Percentiles rank a stretch among this genome's conserved stretches.
Conservation (phyloP, 2,329 filamentous ascomycete genomes). For the Fusarium globosum region DNA sequence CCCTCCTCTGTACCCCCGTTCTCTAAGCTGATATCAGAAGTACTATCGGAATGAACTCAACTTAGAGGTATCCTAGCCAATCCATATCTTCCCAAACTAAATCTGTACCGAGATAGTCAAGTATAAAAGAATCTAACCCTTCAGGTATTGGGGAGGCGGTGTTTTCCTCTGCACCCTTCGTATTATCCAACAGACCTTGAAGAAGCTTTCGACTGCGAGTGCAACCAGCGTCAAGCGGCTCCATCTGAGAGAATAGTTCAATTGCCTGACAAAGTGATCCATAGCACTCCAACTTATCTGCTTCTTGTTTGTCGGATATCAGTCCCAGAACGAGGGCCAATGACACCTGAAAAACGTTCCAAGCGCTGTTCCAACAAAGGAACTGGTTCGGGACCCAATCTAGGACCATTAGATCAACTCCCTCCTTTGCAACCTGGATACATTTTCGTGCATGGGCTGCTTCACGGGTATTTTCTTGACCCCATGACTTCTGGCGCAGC, state of each 20-base stretch:
- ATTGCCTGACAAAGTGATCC: neutral
- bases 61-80: neutral
- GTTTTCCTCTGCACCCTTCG: neutral
- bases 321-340: neutral
- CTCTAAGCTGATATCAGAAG: too few relatives aligned
- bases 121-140: neutral
- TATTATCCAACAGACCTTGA: neutral
- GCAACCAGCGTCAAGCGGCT: neutral
- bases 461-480: neutral
- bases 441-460: neutral
- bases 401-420: fast-evolving
- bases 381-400: neutral
- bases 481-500: neutral
- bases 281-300: fast-evolving
- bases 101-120: neutral
- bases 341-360: neutral
- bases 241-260: neutral
- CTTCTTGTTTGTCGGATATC: neutral
- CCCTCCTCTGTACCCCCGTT: fast-evolving
- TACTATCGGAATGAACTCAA: fast-evolving
- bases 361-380: neutral
- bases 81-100: neutral
- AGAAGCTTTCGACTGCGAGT: neutral
- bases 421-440: neutral
- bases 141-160: neutral